Base-by-base conservation (phyloP, 2,329 filamentous ascomycete genomes). In the Didymella pinodella region DNA sequence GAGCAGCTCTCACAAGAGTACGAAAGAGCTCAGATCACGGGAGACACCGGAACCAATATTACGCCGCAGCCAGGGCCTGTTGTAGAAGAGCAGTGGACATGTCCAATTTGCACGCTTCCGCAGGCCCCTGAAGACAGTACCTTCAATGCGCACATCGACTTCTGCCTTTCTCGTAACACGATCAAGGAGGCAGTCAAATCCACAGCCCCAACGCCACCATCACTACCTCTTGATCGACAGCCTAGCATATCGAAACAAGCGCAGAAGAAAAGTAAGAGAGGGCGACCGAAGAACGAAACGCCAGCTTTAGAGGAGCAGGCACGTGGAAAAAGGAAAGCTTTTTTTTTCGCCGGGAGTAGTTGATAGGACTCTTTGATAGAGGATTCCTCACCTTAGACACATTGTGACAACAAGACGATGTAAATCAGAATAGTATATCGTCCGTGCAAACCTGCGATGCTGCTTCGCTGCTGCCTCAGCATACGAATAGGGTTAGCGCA, bases 71-170 rank as follows among this genome's bases (percentile, higher is more conserved):
- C 75, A 68, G 36, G 60, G n/a, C 32, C 59, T 8, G 32, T 59
- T 25, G 54, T 69, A 45, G 67, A 71, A 59, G 65, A 66, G 47
- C 70, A 87, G 46, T 98, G 93, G 93, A 84, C 89, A 36, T 99
- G 95, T 75, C 95, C 95, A 0, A 91, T 98, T 44, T 99, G 95
- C 75, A 79, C 81, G n/a, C 82, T 89, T 16, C 88, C 91, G 0
- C 93, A 97, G 70, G 71, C 81, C 0, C 86, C 92, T 0, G 84
- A 94, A 48, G 92, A 97, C 73, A 84, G 83, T 45, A 80, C 79
- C 0, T 96, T 98, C 78, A 99, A 99, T 66, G 86, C 90, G 56
- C 95, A 99, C 71, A 93, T 99, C 50, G 95, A 99, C 74, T 85
- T 90, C 8, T 99, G 95, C 75, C 84, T 99, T 1, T 97, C 93